Percentiles rank a stretch among this genome's conserved stretches.
Evolutionary conservation across 2,329 filamentous ascomycete species (phyloP).

Genomic region (Dactylellina leptospora): DNA sequence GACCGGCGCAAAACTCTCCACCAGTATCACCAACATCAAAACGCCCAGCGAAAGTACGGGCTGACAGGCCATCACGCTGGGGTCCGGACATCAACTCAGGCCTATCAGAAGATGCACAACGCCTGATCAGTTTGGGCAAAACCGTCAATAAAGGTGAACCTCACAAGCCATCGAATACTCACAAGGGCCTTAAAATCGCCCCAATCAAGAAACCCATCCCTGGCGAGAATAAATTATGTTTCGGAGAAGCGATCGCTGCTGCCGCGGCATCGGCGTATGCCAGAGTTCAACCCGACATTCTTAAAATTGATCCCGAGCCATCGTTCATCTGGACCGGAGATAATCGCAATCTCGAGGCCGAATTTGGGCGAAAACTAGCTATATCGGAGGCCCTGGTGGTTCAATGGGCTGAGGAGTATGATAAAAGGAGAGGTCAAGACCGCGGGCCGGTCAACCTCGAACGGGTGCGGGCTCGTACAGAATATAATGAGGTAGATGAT

Average conservation of each 20-base stretch:
- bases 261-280: not conserved
- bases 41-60: not conserved
- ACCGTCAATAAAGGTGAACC: not conserved
- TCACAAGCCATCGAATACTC: no score
- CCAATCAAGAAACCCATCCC: not conserved
- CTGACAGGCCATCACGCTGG: not conserved
- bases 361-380: slow-evolving; percentile 17
- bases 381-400: not conserved
- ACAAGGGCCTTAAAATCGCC: not conserved
- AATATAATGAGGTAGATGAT: no score
- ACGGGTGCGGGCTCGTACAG: no score
- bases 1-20: no score
- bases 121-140: not conserved
- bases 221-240: not conserved
- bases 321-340: not conserved
- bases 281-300: not conserved
- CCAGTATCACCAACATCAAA: not conserved
- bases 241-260: not conserved
- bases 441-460: not conserved
- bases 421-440: slow-evolving; percentile 4
- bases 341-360: slow-evolving; percentile 1
- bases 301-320: not conserved
- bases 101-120: not conserved
- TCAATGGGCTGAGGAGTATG: slow-evolving; percentile 29
- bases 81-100: not conserved